phyloP scores from a whole-genome alignment of 192 early-diverging fungal species.

The Coemansia sp. region DNA sequence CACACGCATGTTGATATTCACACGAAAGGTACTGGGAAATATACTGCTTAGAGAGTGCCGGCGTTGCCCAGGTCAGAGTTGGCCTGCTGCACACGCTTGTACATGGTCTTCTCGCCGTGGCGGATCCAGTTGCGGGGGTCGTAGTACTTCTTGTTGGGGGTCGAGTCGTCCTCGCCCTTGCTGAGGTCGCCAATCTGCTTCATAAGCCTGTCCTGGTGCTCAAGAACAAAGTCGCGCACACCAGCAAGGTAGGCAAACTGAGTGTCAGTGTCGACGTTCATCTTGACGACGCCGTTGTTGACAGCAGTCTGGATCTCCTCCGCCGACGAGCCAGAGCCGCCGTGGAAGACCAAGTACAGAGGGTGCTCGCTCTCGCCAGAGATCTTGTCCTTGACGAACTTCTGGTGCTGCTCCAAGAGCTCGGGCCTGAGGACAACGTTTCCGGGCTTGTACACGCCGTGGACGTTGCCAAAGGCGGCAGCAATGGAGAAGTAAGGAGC shows the following conservation, averaged over 20 bases:
- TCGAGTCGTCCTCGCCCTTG: slow-evolving; percentile 80
- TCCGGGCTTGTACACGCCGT: slow-evolving; percentile 95
- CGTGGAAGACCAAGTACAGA: slow-evolving; percentile 97
- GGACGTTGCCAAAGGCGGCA: slow-evolving; percentile 93
- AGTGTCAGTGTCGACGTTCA: slow-evolving; percentile 99
- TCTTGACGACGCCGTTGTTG: slow-evolving; percentile 88
- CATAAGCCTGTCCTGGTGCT: slow-evolving; percentile 87
- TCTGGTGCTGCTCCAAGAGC: slow-evolving; percentile 90
- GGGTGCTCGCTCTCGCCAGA: slow-evolving; percentile 58
- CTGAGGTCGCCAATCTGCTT: slow-evolving; percentile 90
- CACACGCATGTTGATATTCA: background rate
- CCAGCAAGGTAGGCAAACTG: slow-evolving; percentile 95
- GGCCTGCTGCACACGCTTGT: slow-evolving; percentile 76
- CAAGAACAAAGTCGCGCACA: slow-evolving; percentile 83
- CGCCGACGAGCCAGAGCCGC: slow-evolving; percentile 85
- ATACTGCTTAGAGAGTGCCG: slow-evolving; percentile 55
- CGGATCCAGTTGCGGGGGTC: slow-evolving; percentile 94
- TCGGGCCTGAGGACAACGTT: slow-evolving; percentile 94
- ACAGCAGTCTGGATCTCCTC: slow-evolving; percentile 83
- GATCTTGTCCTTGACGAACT: slow-evolving; percentile 72
- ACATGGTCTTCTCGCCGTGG: slow-evolving; percentile 86
- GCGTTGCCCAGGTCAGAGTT: slow-evolving; percentile 78
- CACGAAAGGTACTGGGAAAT: background rate
- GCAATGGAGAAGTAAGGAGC: slow-evolving; percentile 94
- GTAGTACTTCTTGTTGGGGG: slow-evolving; percentile 98